Conservation (phyloP, 768 basidiomycete genomes). For the Suillus clintonianus region DNA sequence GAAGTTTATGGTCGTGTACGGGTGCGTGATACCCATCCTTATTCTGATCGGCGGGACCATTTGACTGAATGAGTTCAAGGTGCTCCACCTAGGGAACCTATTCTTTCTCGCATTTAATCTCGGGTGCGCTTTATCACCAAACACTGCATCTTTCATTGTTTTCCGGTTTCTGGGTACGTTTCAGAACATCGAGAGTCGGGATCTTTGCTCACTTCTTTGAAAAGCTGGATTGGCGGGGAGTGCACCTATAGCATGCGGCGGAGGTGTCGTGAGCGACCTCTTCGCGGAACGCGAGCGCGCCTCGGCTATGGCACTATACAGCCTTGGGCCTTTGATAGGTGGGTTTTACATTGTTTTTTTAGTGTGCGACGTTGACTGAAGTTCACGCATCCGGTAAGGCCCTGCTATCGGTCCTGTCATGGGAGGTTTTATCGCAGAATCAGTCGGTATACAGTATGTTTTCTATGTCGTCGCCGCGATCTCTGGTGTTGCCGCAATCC, state of each 20-base stretch:
- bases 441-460: conserved; percentile 61
- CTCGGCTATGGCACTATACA: conserved; percentile 71
- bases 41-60: neutral
- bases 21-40: conserved; percentile 39
- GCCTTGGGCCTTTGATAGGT: conserved; percentile 64
- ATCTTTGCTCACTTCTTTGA: neutral
- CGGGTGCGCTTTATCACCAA: conserved; percentile 71
- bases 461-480: conserved; percentile 53
- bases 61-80: conserved; percentile 32
- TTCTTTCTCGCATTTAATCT: conserved; percentile 64
- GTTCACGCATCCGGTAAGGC: conserved; percentile 16
- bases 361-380: neutral
- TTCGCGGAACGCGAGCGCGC: conserved; percentile 65
- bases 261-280: conserved; percentile 65
- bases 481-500: conserved; percentile 41
- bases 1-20: conserved; percentile 75
- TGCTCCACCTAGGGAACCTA: conserved; percentile 66
- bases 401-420: conserved; percentile 66
- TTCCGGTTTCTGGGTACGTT: conserved; percentile 72
- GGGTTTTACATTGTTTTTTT: neutral
- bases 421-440: conserved; percentile 65
- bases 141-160: conserved; percentile 50
- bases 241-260: conserved; percentile 62
- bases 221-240: conserved; percentile 66
- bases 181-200: neutral